Evolutionary conservation across 257 asterid genomes (phyloP), one percentile per base, ranked within the genome.

Genomic region (Fraxinus excelsior): DNA sequence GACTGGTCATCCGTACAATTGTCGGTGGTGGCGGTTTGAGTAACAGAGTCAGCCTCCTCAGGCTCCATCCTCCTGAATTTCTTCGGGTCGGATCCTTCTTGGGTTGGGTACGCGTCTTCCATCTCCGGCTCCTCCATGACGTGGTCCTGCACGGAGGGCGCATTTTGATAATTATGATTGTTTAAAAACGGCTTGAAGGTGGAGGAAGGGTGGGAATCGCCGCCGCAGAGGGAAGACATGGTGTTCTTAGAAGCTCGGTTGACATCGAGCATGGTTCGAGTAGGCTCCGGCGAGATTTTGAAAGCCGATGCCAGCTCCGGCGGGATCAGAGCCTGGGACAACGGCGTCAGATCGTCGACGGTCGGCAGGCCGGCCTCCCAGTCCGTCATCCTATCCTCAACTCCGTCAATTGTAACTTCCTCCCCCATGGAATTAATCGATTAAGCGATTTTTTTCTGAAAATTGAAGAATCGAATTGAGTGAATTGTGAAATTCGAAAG

Each of bases 341-440:
- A 51, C 16, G 84, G 81, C 23, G 84, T 71, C 23, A 80, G 70
- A 80, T 80, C 84, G 10, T 76, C 81, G 53, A 64, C 66, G 72
- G 70, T 37, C 5, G 83, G 83, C 19, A 79, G 76, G 4, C 83
- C 83, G 4, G 68, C 76, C 42, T 79, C 83, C 83, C 83, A 79
- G 38, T 74, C 71, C 58, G 18, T 5, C 56, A 79, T 49, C 64
- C 79, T 67, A 44, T 74, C 76, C 18, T 74, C 49, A 28, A 1
- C 71, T 25, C 40, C 79, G 21, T 68, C 71, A 18, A 16, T 1
- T 51, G 2, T 19, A 16, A 51, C 62, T 51, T 51, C 23, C 19
- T 51, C 23, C 9, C 62, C 62, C 62, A 51, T 51, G 62, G 62
- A 16, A 4, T 51, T 19, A 40, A 51, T 51, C 25, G 19, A 51